Conservation (phyloP, 148 eudicot genomes). For the Simmondsia chinensis region DNA sequence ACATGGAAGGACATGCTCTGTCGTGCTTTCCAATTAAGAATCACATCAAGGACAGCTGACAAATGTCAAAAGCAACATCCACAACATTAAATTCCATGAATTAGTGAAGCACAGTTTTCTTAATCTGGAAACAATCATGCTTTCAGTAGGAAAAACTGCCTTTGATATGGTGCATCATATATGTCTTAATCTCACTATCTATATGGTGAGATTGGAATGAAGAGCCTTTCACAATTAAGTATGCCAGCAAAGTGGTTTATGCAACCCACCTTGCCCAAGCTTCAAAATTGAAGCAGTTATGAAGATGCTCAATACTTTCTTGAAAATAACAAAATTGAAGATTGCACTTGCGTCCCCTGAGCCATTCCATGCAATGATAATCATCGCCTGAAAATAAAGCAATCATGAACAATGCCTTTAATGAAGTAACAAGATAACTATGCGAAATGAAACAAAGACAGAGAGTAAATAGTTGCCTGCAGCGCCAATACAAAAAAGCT, state of each 20-base stretch:
- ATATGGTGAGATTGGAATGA: too few species aligned
- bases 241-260: background rate
- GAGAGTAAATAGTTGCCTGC: slow-evolving; percentile 42
- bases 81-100: background rate
- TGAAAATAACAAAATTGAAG: slow-evolving; percentile 57
- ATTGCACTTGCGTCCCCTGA: slow-evolving; percentile 62
- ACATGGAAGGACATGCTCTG: slow-evolving; percentile 86
- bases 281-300: slow-evolving; percentile 94
- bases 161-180: too few species aligned
- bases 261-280: slow-evolving; percentile 70
- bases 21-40: slow-evolving; percentile 86
- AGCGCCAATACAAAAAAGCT: slow-evolving; percentile 81
- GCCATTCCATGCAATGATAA: slow-evolving; percentile 96
- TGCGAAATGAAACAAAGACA: too few species aligned
- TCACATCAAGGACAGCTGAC: slow-evolving; percentile 86
- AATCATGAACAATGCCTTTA: too few species aligned
- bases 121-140: background rate
- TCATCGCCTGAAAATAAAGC: slow-evolving; percentile 75
- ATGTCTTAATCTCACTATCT: too few species aligned
- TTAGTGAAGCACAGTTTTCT: background rate
- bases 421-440: too few species aligned
- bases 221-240: background rate
- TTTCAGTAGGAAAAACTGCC: too few species aligned
- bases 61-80: too few species aligned
- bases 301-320: slow-evolving; percentile 79